A percentile compares a stretch with the other conserved stretches of the same genome.
Evolutionary conservation across 2,329 filamentous ascomycete genomes (phyloP).

Genomic region (Verticillium alfalfae): DNA sequence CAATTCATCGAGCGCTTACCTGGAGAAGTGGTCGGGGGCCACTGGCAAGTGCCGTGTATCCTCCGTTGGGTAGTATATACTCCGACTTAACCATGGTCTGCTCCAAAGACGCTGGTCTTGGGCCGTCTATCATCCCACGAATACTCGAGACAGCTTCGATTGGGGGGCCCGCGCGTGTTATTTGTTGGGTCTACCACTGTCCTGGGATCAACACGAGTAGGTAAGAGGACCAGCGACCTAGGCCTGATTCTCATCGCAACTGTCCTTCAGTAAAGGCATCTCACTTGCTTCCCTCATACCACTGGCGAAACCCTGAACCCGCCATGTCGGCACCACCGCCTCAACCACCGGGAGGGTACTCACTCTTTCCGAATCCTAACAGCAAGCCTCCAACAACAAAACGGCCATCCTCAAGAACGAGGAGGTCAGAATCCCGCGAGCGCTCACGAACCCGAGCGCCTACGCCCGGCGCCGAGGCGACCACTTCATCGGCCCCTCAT

Average conservation of each 20-base stretch:
- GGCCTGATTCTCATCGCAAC: background rate
- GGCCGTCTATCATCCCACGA: background rate
- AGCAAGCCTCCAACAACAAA: slow-evolving; percentile 32
- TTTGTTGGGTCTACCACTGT: background rate
- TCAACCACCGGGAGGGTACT: slow-evolving; percentile 42
- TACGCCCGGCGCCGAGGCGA: slow-evolving; percentile 25
- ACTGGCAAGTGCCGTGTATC: background rate
- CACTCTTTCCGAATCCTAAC: slow-evolving; percentile 50
- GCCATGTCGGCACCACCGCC: slow-evolving; percentile 29
- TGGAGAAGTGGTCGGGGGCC: background rate
- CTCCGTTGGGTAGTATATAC: background rate
- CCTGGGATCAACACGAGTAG: slow-evolving; percentile 2
- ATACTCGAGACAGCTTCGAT: background rate
- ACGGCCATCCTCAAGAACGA: slow-evolving; percentile 33
- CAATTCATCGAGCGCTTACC: slow-evolving; percentile 11
- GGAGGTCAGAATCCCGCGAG: slow-evolving; percentile 30
- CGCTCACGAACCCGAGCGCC: slow-evolving; percentile 19
- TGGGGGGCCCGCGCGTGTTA: background rate
- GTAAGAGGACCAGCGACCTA: background rate
- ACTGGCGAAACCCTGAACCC: background rate
- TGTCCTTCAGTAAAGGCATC: slow-evolving; percentile 2
- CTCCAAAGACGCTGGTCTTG: background rate
- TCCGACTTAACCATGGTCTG: slow-evolving; percentile 1
- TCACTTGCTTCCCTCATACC: background rate
- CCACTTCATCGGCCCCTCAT: slow-evolving; percentile 18